These are phyloP conservation scores for Vitis rupestris DNA, from an alignment of 164 flowering plant genomes.

Conservation along the genomic window DNA sequence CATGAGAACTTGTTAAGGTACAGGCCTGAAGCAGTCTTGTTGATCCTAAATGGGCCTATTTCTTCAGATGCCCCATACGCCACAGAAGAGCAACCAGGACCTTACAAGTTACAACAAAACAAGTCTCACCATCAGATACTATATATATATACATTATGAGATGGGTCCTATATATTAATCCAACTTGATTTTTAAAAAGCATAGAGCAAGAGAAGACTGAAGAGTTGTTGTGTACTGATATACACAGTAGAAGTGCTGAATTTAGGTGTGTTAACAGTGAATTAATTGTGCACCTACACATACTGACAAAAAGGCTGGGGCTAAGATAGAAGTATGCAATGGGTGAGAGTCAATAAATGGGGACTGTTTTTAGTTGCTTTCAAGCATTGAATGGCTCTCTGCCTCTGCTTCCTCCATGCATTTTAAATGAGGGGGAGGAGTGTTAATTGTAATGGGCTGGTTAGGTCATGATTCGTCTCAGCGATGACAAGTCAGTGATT, in stretches of 20 bases:
- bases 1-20: conserved; percentile 77
- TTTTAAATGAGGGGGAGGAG: not conserved
- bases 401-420: conserved; percentile 1
- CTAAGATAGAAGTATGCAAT: not conserved
- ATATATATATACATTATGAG: no score
- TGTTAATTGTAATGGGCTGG: not conserved
- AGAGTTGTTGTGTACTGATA: not conserved
- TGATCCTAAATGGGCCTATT: conserved; percentile 82
- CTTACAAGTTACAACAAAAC: conserved; percentile 20
- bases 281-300: conserved; percentile 9
- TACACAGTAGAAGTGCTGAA: not conserved
- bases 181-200: no score
- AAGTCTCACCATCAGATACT: no score
- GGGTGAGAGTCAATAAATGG: conserved; percentile 14
- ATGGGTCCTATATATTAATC: no score
- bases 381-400: conserved; percentile 19
- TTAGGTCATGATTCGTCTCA: conserved; percentile 14
- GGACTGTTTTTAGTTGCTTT: conserved; percentile 30
- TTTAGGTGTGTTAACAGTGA: not conserved
- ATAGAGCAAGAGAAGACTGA: no score
- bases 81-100: conserved; percentile 94
- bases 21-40: conserved; percentile 55
- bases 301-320: conserved; percentile 9
- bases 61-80: conserved; percentile 97
- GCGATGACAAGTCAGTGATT: no score